These are phyloP conservation scores for Colletotrichum kahawae DNA, from an alignment of 2,329 filamentous ascomycete species.

Conservation along the genomic window DNA sequence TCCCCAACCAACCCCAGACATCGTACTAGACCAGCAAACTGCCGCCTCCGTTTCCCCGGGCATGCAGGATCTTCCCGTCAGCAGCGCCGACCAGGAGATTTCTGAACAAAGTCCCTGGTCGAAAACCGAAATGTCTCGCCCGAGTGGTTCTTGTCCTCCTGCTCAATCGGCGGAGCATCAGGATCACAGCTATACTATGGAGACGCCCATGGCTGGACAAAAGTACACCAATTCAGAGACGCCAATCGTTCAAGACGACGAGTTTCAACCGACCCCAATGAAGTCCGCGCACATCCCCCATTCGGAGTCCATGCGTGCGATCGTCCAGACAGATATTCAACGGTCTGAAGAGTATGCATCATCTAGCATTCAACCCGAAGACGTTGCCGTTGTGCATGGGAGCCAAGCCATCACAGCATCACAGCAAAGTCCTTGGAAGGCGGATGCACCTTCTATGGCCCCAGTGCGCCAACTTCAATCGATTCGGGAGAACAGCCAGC, in stretches of 20 bases:
- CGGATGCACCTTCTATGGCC: background rate
- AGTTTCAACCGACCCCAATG: background rate
- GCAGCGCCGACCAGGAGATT: background rate
- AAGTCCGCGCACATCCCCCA: background rate
- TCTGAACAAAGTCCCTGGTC: constrained; percentile 5
- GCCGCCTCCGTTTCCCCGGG: background rate
- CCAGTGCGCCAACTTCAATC: background rate
- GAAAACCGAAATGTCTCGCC: background rate
- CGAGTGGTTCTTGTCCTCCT: background rate
- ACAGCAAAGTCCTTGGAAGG: constrained; percentile 16
- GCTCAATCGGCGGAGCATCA: background rate
- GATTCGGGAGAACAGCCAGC: background rate
- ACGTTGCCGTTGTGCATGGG: background rate
- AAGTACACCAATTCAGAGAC: background rate
- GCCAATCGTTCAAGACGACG: background rate
- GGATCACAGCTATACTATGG: background rate
- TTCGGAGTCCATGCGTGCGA: background rate
- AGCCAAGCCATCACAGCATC: constrained; percentile 3
- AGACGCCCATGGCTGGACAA: background rate
- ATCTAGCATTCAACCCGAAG: background rate
- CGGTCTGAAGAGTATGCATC: background rate
- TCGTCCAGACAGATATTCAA: background rate
- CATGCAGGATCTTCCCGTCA: too few species aligned
- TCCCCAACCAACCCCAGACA: background rate
- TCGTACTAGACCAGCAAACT: background rate